Base-by-base conservation (phyloP, 2,329 filamentous ascomycete species). In the Tolypocladium inflatum region DNA sequence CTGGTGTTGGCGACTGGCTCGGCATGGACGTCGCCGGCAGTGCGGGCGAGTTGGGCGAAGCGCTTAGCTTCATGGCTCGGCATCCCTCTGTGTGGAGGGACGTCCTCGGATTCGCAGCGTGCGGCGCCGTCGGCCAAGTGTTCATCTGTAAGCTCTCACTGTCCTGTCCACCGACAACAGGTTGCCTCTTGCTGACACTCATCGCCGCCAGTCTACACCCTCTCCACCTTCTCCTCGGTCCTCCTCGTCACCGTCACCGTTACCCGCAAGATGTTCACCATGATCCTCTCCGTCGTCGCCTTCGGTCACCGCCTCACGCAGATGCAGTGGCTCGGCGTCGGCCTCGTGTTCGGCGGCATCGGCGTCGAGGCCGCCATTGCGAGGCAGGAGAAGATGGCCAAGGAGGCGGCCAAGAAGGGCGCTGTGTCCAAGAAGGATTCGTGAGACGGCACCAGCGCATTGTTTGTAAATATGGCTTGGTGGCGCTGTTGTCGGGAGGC, bases 191-290 rank as follows among this genome's bases (percentile, higher is more conserved):
- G 15, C 58, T 60, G 54, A 60, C 17, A 13, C 43, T 55, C 26
- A 1, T 54, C 58, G 23, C 38, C 15, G 9, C 38, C 39, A 87
- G 85, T 96, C 80, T 92, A 96, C 75, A 97, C 94, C 0, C 82
- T 99, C 7, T 88, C 91, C 17, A 90, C 89, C 55, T 99, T 97
- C 76, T 94, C 90, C 11, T 94, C 89, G 11, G 83, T 99, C 54
- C 81, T 97, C 55, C 84, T 99, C 55, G 93, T 97, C 50, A 97
- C 94, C 5, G 92, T 99, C 3, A 99, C 91, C 2, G 94, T 99
- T 52, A 99, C 94, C 52, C 83, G 94, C 69, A 99, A 99, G 78
- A 99, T 99, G 94, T 83, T 97, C 71, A 97, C 93, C 64, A 99
- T 99, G 94, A 90, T 97, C 60, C 80, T 97, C 55, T 96, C 91